A percentile compares a stretch with the other conserved stretches of the same genome.
These are phyloP conservation scores for Calocybe cyanea DNA, from an alignment of 768 basidiomycete genomes.

Conservation along the genomic window DNA sequence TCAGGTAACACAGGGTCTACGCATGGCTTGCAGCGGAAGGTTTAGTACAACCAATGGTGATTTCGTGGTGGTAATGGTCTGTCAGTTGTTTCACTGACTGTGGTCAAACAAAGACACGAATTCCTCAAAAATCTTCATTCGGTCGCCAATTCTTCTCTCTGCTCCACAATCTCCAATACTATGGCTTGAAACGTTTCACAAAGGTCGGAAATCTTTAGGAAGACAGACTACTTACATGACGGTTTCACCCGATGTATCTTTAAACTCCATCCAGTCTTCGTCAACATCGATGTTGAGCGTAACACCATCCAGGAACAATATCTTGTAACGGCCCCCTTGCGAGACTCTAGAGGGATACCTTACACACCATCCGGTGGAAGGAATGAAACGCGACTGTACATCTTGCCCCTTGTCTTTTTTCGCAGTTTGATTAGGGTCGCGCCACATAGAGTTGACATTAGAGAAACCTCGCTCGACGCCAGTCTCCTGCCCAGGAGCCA, in stretches of 20 bases:
- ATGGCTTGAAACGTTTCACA: conserved; percentile 10
- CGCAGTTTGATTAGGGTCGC: conserved; percentile 11
- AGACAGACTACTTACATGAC: conserved; percentile 21
- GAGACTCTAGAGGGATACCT: conserved; percentile 32
- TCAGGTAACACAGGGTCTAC: conserved; percentile 19
- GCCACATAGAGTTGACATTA: conserved; percentile 13
- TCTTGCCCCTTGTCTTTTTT: conserved; percentile 8
- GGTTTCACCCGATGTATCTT: conserved; percentile 21
- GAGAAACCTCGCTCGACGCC: conserved; percentile 1
- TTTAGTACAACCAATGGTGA: not conserved
- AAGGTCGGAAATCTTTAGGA: not conserved
- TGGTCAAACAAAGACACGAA: conserved; percentile 40
- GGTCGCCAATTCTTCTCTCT: conserved; percentile 30
- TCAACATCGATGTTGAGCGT: conserved; percentile 39
- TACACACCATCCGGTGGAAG: conserved; percentile 40
- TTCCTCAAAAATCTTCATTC: conserved; percentile 38
- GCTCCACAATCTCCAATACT: conserved; percentile 30
- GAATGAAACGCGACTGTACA: conserved; percentile 34
- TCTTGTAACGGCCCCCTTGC: conserved; percentile 38
- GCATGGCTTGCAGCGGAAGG: conserved; percentile 19
- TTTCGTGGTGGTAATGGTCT: not conserved
- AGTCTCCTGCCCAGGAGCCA: not conserved
- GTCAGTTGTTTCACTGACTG: conserved; percentile 6
- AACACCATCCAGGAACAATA: conserved; percentile 41
- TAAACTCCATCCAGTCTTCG: conserved; percentile 37